These are phyloP conservation scores for Mycena venus DNA, from an alignment of 768 basidiomycete genomes.

Conservation along the genomic window DNA sequence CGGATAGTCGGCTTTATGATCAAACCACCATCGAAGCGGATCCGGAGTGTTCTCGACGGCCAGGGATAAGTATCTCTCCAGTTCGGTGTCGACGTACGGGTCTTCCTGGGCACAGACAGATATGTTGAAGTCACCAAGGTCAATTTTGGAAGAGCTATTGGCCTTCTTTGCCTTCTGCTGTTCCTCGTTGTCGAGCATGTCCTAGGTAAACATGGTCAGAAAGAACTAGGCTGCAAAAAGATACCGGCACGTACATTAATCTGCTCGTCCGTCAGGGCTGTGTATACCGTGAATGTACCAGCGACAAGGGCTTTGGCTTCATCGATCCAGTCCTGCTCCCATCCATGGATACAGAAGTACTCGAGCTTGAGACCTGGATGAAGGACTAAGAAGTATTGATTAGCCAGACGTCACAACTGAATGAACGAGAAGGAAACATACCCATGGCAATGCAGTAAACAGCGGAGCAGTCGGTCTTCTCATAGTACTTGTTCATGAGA, in stretches of 20 bases:
- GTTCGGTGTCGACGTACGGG: too few species aligned
- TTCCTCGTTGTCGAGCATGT: too few species aligned
- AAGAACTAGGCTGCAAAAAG: too few species aligned
- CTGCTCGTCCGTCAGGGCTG: too few species aligned
- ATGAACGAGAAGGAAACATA: constrained; percentile 14
- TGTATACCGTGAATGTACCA: background rate
- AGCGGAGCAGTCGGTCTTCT: constrained; percentile 31
- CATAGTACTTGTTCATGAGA: constrained; percentile 38
- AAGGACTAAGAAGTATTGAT: constrained; percentile 24
- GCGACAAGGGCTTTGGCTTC: background rate
- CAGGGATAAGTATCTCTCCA: background rate
- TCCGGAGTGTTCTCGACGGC: background rate
- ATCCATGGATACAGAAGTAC: constrained; percentile 19
- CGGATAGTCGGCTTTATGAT: constrained; percentile 7
- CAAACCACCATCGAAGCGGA: background rate
- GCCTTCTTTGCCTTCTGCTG: too few species aligned
- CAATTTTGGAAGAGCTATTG: background rate
- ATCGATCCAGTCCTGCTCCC: background rate
- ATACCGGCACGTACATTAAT: too few species aligned
- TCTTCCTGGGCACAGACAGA: background rate
- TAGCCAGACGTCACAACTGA: background rate
- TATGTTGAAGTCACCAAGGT: background rate
- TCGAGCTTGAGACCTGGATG: constrained; percentile 35
- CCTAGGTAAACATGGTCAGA: too few species aligned
- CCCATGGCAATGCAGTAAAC: constrained; percentile 39